phyloP scores from a whole-genome alignment of 441 rosid genomes.

The Adansonia gregorii region DNA sequence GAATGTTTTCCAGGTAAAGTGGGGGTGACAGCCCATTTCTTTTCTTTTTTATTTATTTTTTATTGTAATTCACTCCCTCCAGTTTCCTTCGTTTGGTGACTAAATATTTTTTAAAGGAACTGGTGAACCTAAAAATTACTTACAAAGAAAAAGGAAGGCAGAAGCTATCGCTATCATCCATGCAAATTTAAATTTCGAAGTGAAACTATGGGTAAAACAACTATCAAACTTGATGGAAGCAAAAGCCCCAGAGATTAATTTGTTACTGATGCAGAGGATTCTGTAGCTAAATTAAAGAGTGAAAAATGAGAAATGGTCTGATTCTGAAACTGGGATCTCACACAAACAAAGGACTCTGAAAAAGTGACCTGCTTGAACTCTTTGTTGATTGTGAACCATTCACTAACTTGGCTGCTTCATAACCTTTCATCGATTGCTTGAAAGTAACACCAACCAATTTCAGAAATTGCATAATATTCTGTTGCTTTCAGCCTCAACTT shows the following conservation, averaged over 20 bases:
- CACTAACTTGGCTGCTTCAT: slow-evolving; percentile 4
- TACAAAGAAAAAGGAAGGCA: too few species aligned
- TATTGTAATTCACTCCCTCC: not conserved
- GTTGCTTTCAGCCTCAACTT: not conserved
- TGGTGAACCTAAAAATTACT: too few species aligned
- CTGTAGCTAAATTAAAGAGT: too few species aligned
- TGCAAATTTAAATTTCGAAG: not conserved
- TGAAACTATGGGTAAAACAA: not conserved
- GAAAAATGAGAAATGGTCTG: not conserved
- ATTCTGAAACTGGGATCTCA: slow-evolving; percentile 6
- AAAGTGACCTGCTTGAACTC: not conserved
- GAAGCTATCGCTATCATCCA: too few species aligned
- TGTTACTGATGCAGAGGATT: too few species aligned
- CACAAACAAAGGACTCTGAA: not conserved
- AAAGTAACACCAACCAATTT: not conserved
- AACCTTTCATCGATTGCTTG: not conserved
- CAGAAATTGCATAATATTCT: not conserved
- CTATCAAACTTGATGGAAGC: not conserved
- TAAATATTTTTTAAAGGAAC: not conserved
- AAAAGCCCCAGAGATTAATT: too few species aligned
- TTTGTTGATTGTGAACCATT: not conserved
- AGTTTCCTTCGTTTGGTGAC: not conserved
- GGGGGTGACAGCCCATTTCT: not conserved
- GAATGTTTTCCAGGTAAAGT: slow-evolving; percentile 28
- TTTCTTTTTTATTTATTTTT: not conserved